Evolutionary conservation across 2,329 filamentous ascomycete genomes (phyloP).

Genomic region (Lecanoromycetidae sp.): DNA sequence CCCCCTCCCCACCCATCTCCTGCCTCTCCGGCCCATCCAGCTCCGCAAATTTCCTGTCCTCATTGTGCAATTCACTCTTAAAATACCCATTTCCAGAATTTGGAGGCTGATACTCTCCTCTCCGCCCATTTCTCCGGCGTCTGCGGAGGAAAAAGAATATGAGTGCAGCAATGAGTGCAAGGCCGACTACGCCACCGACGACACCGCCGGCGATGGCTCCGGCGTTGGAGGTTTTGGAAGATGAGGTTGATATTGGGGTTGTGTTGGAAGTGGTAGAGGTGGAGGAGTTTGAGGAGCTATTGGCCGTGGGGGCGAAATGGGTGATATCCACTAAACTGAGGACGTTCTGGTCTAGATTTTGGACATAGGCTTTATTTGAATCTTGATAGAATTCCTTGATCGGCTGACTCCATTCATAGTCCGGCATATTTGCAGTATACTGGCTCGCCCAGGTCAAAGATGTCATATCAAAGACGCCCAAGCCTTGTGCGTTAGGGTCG

Average conservation of each 20-base stretch:
- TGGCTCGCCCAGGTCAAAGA: constrained; percentile 3
- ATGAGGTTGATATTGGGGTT: neutral
- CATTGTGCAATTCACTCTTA: too few species aligned
- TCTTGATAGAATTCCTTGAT: constrained; percentile 4
- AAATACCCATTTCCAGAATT: too few species aligned
- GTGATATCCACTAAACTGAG: neutral
- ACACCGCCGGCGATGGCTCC: neutral
- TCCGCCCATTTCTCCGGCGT: neutral
- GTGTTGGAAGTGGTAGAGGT: neutral
- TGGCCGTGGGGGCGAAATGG: neutral
- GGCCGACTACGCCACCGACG: neutral
- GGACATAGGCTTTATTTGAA: neutral
- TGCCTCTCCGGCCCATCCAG: too few species aligned
- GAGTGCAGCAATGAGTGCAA: neutral
- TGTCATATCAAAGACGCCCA: constrained; percentile 12
- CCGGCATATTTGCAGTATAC: constrained; percentile 1
- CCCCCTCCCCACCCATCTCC: too few species aligned
- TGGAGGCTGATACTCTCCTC: too few species aligned
- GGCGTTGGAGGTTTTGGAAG: neutral
- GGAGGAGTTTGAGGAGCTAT: neutral
- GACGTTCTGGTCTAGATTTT: neutral
- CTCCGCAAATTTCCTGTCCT: too few species aligned
- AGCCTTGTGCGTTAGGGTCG: neutral
- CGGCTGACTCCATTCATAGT: constrained; percentile 4
- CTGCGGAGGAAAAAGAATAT: neutral